These are phyloP conservation scores for Boletus vinaceobasis DNA, from an alignment of 768 basidiomycete genomes.

Conservation along the genomic window DNA sequence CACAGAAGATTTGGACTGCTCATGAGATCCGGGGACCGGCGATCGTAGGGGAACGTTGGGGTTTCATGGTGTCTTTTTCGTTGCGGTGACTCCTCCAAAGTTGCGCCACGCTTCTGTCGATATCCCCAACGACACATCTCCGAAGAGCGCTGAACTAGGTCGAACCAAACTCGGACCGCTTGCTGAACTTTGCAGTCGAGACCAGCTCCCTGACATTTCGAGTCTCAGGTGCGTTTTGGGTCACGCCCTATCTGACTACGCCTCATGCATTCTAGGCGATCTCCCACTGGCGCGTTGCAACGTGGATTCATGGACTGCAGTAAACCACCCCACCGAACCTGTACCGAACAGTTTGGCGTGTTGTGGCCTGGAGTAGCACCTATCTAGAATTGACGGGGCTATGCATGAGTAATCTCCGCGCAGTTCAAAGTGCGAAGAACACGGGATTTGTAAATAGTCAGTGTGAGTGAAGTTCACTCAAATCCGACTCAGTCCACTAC, in stretches of 20 bases:
- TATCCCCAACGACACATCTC: not conserved
- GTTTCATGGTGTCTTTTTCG: not conserved
- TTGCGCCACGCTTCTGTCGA: not conserved
- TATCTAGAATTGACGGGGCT: conserved; percentile 12
- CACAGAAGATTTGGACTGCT: not conserved
- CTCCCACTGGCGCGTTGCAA: not conserved
- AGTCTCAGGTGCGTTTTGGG: not conserved
- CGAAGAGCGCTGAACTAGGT: not conserved
- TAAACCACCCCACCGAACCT: not conserved
- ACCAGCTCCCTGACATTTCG: not conserved
- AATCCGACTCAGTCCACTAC: not conserved
- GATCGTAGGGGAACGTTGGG: conserved; percentile 4
- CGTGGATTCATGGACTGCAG: conserved; percentile 1
- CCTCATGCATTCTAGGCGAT: not conserved
- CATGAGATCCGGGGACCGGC: conserved; percentile 14
- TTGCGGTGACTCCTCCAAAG: not conserved
- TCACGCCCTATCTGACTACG: not conserved
- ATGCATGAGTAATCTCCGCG: conserved; percentile 23
- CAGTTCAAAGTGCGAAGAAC: not conserved
- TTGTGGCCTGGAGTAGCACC: conserved; percentile 4
- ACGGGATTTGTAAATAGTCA: not conserved
- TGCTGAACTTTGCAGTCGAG: not conserved
- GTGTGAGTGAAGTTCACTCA: not conserved
- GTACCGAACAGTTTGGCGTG: not conserved
- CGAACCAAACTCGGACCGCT: not conserved